Conservation (phyloP, 2,329 filamentous ascomycete species). For the Coleophoma cylindrospora region DNA sequence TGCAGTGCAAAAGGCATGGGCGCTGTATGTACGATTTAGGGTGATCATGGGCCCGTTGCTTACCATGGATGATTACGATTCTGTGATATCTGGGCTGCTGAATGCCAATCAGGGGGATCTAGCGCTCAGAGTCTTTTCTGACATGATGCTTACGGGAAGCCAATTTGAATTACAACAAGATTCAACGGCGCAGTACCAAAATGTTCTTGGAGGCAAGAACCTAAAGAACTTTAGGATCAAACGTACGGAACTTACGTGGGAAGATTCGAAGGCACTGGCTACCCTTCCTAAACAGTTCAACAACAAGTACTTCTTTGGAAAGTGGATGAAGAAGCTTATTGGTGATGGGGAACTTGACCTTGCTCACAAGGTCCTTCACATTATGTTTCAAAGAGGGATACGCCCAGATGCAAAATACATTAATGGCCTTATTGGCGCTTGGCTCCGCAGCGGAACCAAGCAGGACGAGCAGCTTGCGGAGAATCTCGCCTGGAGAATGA, state of each 20-base stretch:
- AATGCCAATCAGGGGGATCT: slow-evolving; percentile 58
- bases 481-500: slow-evolving; percentile 70
- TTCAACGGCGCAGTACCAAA: slow-evolving; percentile 16
- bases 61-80: slow-evolving; percentile 71
- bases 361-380: slow-evolving; percentile 65
- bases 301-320: slow-evolving; percentile 81
- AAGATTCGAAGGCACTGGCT: slow-evolving; percentile 29
- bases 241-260: slow-evolving; percentile 29
- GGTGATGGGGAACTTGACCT: slow-evolving; percentile 66
- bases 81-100: slow-evolving; percentile 66
- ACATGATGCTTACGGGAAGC: slow-evolving; percentile 63
- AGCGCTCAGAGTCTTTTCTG: slow-evolving; percentile 73
- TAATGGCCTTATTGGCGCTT: slow-evolving; percentile 77
- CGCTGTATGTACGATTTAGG: slow-evolving; percentile 60
- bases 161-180: slow-evolving; percentile 9
- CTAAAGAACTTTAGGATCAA: slow-evolving; percentile 13
- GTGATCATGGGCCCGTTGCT: slow-evolving; percentile 54
- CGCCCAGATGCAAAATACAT: slow-evolving; percentile 68
- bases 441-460: slow-evolving; percentile 59
- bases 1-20: slow-evolving; percentile 56
- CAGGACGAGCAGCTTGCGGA: slow-evolving; percentile 58
- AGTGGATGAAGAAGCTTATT: slow-evolving; percentile 83
- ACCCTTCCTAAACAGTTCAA: slow-evolving; percentile 45
- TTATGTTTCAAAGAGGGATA: slow-evolving; percentile 69
- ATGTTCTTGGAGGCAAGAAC: slow-evolving; percentile 4